A percentile compares a stretch with the other conserved stretches of the same genome.
Conservation (phyloP, 768 basidiomycete genomes). For the Phaeolepiota aurea region DNA sequence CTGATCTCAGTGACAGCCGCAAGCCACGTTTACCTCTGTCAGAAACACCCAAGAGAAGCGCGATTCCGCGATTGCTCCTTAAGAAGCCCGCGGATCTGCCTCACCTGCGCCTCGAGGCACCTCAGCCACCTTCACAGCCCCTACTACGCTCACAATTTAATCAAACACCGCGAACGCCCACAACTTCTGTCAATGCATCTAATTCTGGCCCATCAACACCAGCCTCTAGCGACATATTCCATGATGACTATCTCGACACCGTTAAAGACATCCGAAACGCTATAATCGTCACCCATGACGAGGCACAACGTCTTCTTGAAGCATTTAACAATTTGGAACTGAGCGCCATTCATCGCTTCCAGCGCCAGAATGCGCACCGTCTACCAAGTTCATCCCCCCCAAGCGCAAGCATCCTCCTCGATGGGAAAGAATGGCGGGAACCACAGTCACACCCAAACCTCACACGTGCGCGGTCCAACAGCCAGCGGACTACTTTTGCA, state of each 20-base stretch:
- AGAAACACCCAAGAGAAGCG: constrained; percentile 13
- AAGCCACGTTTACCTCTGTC: neutral
- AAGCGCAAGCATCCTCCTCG: neutral
- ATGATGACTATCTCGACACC: constrained; percentile 46
- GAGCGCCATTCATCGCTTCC: constrained; percentile 40
- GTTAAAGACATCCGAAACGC: constrained; percentile 50
- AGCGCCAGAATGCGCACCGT: constrained; percentile 29
- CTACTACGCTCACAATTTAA: neutral
- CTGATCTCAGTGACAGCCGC: constrained; percentile 11
- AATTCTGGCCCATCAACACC: neutral
- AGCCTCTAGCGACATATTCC: constrained; percentile 28
- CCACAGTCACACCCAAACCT: constrained; percentile 13
- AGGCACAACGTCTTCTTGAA: constrained; percentile 51
- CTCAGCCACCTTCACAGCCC: constrained; percentile 11
- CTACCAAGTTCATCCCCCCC: constrained; percentile 13
- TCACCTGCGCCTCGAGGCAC: constrained; percentile 17
- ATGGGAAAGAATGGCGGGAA: constrained; percentile 26
- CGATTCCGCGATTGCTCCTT: constrained; percentile 21
- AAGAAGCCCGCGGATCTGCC: constrained; percentile 22
- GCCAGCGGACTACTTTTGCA: neutral
- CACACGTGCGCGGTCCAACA: no score
- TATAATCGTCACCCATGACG: constrained; percentile 56
- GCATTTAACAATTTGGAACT: constrained; percentile 65
- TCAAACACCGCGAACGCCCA: neutral
- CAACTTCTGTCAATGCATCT: neutral